Evolutionary conservation across 2,329 filamentous ascomycete genomes (phyloP).

Genomic region (Ophioceras dolichostomum): DNA sequence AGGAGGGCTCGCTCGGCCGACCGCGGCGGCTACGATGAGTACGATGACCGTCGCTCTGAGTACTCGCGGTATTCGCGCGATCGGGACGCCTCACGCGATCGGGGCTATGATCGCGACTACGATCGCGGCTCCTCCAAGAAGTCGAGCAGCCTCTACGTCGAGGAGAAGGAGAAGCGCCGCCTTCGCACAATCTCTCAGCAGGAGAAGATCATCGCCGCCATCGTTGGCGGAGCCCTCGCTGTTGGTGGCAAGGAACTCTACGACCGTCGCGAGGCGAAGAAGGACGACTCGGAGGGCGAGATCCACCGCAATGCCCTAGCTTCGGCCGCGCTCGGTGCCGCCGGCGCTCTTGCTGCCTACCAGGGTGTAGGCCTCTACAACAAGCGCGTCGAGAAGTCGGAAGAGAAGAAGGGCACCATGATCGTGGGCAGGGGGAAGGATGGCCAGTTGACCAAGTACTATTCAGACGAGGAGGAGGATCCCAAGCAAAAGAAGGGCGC

Average conservation of each 20-base stretch:
- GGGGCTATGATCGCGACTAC: conserved; percentile 29
- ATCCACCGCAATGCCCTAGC: conserved; percentile 46
- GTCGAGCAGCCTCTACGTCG: conserved; percentile 36
- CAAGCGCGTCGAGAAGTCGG: conserved; percentile 42
- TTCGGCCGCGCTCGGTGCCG: conserved; percentile 49
- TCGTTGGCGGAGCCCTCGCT: conserved; percentile 51
- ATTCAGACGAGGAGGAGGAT: conserved; percentile 43
- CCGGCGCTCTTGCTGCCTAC: conserved; percentile 51
- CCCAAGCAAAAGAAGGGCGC: conserved; percentile 45
- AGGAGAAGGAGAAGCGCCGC: conserved; percentile 44
- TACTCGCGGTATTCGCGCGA: conserved; percentile 20
- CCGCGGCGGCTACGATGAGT: conserved; percentile 45
- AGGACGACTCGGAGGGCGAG: conserved; percentile 26
- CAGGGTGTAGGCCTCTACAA: conserved; percentile 51
- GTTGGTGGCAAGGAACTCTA: conserved; percentile 55
- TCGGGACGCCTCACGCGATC: conserved; percentile 28
- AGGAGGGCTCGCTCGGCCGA: conserved; percentile 55
- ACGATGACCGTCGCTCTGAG: conserved; percentile 31
- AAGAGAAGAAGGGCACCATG: conserved; percentile 41
- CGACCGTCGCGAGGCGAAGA: conserved; percentile 46
- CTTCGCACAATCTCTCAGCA: conserved; percentile 46
- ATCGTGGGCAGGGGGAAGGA: conserved; percentile 41
- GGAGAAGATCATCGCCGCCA: conserved; percentile 54
- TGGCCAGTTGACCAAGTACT: conserved; percentile 39
- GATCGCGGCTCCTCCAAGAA: conserved; percentile 35